Evolutionary conservation across 495 filamentous ascomycete genomes (phyloP).

Genomic region (Aspergillus egyptiacus): DNA sequence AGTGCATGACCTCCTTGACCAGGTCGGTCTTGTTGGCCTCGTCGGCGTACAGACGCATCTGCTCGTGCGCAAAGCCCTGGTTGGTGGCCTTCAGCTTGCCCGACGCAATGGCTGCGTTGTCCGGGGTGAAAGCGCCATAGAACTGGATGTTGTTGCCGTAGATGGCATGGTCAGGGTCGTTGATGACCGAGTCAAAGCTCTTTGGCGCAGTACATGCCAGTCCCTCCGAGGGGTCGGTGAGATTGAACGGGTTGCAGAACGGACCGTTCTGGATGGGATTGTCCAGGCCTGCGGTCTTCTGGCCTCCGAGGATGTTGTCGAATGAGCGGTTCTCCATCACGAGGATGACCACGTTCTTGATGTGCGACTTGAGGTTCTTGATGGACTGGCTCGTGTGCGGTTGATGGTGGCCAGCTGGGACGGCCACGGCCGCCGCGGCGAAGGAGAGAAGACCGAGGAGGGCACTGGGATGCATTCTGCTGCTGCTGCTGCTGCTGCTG

Average conservation of each 20-base stretch:
- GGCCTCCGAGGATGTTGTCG: conserved; percentile 42
- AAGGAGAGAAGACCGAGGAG: conserved; percentile 35
- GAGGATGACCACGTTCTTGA: conserved; percentile 44
- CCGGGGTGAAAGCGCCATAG: conserved; percentile 39
- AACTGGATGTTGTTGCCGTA: conserved; percentile 48
- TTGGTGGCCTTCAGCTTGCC: conserved; percentile 31
- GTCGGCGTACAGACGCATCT: conserved; percentile 30
- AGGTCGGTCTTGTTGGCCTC: conserved; percentile 30
- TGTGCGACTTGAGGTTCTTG: conserved; percentile 33
- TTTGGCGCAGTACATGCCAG: conserved; percentile 35
- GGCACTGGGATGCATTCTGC: conserved; percentile 30
- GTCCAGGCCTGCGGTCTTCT: conserved; percentile 31
- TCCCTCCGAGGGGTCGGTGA: conserved; percentile 33
- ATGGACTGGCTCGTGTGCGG: conserved; percentile 23
- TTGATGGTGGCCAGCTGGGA: conserved; percentile 17
- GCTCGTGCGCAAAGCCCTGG: conserved; percentile 46
- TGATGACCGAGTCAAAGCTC: conserved; percentile 38
- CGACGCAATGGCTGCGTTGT: conserved; percentile 31
- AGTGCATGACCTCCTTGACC: conserved; percentile 44
- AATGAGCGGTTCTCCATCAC: conserved; percentile 44
- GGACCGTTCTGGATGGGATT: conserved; percentile 42
- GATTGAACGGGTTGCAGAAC: conserved; percentile 40
- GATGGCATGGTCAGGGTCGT: conserved; percentile 48
- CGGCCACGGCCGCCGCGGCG: conserved; percentile 25
- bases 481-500: background rate